A percentile compares a stretch with the other conserved stretches of the same genome.
Conservation (phyloP, 768 basidiomycete species). For the Mycena belliarum region DNA sequence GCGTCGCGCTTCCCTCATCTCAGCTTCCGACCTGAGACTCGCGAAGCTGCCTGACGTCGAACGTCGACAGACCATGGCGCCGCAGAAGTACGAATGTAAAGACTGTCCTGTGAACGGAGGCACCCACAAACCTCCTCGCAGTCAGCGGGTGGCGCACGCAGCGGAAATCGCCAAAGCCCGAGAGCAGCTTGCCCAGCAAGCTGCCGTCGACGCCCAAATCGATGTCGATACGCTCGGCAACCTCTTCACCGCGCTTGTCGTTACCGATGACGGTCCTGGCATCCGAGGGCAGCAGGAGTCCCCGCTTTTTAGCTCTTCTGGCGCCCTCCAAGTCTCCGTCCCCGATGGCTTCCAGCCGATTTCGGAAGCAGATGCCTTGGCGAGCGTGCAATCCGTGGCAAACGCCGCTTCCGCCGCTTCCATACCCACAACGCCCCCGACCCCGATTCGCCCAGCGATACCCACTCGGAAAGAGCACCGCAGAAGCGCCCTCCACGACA, state of each 20-base stretch:
- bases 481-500: conserved; percentile 5
- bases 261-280: conserved; percentile 11
- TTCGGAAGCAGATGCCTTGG: conserved; percentile 4
- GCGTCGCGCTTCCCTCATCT: neutral
- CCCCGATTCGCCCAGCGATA: no score
- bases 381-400: conserved; percentile 8
- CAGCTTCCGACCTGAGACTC: neutral
- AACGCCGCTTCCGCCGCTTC: neutral
- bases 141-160: neutral
- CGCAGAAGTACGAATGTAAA: neutral
- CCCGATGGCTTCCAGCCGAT: conserved; percentile 7
- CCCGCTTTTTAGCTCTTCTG: conserved; percentile 15
- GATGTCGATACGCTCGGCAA: conserved; percentile 1
- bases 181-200: neutral
- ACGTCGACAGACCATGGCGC: conserved; percentile 6
- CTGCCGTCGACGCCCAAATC: neutral
- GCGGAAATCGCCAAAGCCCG: neutral
- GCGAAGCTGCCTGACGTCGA: conserved; percentile 3
- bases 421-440: neutral
- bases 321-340: conserved; percentile 9
- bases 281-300: conserved; percentile 16
- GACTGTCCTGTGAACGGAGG: conserved; percentile 12
- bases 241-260: conserved; percentile 3
- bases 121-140: neutral
- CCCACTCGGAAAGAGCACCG: conserved; percentile 14